phyloP scores from a whole-genome alignment of 352 stramenopile genomes.

The Phytophthora megakarya region DNA sequence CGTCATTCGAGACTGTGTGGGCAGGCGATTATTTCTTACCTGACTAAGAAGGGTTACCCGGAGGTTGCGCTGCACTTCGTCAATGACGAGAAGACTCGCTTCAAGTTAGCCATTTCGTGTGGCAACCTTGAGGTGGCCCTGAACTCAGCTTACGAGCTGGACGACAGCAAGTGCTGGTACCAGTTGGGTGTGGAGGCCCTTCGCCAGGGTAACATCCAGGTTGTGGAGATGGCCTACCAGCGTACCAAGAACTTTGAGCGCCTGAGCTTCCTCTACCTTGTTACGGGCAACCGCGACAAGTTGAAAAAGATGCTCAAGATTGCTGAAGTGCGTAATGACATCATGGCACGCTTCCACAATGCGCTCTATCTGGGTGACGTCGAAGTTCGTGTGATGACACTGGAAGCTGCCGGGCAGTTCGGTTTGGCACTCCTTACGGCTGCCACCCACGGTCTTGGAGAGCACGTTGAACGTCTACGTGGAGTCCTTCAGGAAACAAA shows the following conservation, averaged over 20 bases:
- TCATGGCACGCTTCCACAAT: conserved; percentile 99
- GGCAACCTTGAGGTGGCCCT: conserved; percentile 99
- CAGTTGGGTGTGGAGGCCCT: conserved; percentile 97
- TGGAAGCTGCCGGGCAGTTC: conserved; percentile 96
- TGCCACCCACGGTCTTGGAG: conserved; percentile 94
- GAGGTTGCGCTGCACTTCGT: conserved; percentile 99
- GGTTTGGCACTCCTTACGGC: conserved; percentile 96
- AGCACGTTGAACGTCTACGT: conserved; percentile 95
- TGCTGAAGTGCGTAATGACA: conserved; percentile 96
- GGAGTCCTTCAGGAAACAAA: conserved; percentile 92
- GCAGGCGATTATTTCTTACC: conserved; percentile 98
- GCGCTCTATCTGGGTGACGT: conserved; percentile 97
- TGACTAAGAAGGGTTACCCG: conserved; percentile 99
- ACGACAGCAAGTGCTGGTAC: conserved; percentile 97
- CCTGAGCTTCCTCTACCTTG: conserved; percentile 99
- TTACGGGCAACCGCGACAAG: conserved; percentile 99
- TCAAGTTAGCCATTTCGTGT: conserved; percentile 98
- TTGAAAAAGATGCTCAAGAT: conserved; percentile 99
- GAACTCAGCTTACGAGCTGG: conserved; percentile 95
- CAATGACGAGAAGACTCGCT: conserved; percentile 97
- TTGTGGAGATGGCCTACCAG: conserved; percentile 99
- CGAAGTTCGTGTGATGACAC: conserved; percentile 93
- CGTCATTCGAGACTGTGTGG: conserved; percentile 96
- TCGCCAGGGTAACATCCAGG: conserved; percentile 98
- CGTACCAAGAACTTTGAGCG: conserved; percentile 99